These are phyloP conservation scores for Aureobasidium zeae DNA, from an alignment of 2,329 filamentous ascomycete genomes.

Conservation along the genomic window DNA sequence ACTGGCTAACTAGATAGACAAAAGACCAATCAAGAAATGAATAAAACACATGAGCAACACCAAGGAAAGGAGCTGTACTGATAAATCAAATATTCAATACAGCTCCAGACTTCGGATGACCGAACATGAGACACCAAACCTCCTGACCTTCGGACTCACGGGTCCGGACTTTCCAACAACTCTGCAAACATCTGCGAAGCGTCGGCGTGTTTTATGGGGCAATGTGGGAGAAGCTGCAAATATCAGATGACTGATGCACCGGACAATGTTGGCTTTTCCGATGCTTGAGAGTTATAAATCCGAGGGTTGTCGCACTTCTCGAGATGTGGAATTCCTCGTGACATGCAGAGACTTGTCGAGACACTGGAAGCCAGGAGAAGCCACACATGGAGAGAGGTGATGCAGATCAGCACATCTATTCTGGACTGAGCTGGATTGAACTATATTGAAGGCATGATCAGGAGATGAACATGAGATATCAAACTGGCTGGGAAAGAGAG, in stretches of 20 bases:
- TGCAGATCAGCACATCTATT: conserved; percentile 5
- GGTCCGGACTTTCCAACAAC: conserved; percentile 12
- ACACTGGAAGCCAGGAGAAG: neutral
- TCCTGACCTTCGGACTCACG: conserved; percentile 13
- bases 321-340: neutral
- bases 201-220: neutral
- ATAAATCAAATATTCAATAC: too few relatives aligned
- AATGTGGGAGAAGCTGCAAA: too few relatives aligned
- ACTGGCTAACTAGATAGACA: too few relatives aligned
- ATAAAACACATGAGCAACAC: too few relatives aligned
- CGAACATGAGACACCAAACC: conserved; percentile 8
- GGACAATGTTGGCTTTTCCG: conserved; percentile 15
- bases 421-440: too few relatives aligned
- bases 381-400: neutral
- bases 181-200: too few relatives aligned
- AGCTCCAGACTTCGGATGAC: conserved; percentile 10
- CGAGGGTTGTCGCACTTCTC: neutral
- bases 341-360: neutral
- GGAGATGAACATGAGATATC: too few relatives aligned
- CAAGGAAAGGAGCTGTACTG: too few relatives aligned
- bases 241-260: conserved; percentile 9
- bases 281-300: conserved; percentile 5
- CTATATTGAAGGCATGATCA: too few relatives aligned
- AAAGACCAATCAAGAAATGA: too few relatives aligned
- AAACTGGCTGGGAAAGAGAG: too few relatives aligned